These are phyloP conservation scores for Crithidia bombi DNA, from an alignment of 208 protist genomes.

Conservation along the genomic window DNA sequence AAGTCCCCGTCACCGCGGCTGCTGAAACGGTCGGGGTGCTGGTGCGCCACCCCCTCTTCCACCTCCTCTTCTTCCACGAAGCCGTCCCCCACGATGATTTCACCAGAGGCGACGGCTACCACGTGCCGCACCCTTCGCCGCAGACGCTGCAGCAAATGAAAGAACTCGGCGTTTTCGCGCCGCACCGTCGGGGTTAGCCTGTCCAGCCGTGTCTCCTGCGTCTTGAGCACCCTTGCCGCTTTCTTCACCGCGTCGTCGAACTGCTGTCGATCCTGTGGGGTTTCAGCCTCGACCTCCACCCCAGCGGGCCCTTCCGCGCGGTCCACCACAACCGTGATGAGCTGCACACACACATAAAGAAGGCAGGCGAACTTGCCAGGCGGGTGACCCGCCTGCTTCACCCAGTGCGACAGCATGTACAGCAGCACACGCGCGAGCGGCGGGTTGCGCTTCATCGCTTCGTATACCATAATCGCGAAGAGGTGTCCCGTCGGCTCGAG, in stretches of 20 bases:
- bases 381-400: conserved; percentile 66
- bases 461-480: conserved; percentile 89
- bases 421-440: conserved; percentile 81
- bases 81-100: conserved; percentile 37
- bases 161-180: conserved; percentile 74
- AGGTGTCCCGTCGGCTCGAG: conserved; percentile 68
- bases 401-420: conserved; percentile 87
- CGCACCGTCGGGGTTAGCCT: conserved; percentile 54
- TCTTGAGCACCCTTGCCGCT: conserved; percentile 54
- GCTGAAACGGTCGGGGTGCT: no score
- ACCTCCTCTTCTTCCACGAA: conserved; percentile 25
- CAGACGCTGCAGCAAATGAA: conserved; percentile 64
- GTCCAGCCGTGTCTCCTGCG: conserved; percentile 65
- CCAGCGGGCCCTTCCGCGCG: conserved; percentile 53
- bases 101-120: conserved; percentile 55
- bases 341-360: conserved; percentile 85
- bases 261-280: conserved; percentile 63
- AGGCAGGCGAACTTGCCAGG: conserved; percentile 87
- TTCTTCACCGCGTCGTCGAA: conserved; percentile 78
- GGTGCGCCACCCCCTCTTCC: conserved; percentile 27
- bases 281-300: conserved; percentile 77
- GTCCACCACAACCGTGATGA: conserved; percentile 67
- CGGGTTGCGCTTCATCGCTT: conserved; percentile 88
- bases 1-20: no score
- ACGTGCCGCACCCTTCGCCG: conserved; percentile 53